Evolutionary conservation across 257 asterid genomes (phyloP).

Genomic region (Penstemon davidsonii): DNA sequence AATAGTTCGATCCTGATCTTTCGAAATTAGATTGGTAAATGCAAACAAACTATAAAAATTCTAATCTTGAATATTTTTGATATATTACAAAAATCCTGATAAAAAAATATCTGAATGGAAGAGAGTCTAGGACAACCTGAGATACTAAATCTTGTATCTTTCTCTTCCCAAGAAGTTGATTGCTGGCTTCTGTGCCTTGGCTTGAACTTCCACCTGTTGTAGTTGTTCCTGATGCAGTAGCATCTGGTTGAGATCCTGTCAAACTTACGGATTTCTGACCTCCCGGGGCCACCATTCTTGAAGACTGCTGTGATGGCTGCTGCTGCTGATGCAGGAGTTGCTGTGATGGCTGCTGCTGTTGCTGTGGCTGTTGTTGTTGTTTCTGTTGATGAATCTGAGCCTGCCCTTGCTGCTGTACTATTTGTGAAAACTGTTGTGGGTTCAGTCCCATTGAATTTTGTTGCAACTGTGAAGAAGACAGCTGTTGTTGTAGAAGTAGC

Average conservation of each 20-base stretch:
- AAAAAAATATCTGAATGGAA: constrained; percentile 1
- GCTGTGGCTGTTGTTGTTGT: constrained; percentile 45
- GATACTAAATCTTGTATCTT: constrained; percentile 83
- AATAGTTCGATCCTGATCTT: constrained; percentile 18
- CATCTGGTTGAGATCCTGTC: constrained; percentile 94
- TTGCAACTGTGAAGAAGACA: constrained; percentile 60
- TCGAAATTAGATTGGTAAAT: constrained; percentile 24
- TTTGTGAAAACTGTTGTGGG: constrained; percentile 73
- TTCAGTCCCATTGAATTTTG: constrained; percentile 62
- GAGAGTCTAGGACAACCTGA: constrained; percentile 52
- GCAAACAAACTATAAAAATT: constrained; percentile 8
- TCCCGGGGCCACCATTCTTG: constrained; percentile 57
- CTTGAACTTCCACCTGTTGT: constrained; percentile 95
- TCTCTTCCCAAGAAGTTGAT: constrained; percentile 90
- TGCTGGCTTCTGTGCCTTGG: constrained; percentile 89
- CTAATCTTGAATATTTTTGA: constrained; percentile 22
- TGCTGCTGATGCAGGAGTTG: constrained; percentile 58
- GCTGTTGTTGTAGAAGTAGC: constrained; percentile 59
- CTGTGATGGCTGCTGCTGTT: constrained; percentile 39
- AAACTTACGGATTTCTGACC: constrained; percentile 81
- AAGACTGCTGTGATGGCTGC: constrained; percentile 56
- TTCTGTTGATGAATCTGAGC: constrained; percentile 64
- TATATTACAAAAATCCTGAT: constrained; percentile 4
- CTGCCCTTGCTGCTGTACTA: constrained; percentile 69
- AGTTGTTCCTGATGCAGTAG: constrained; percentile 82